Percentiles rank a stretch among this genome's conserved stretches.
Conservation (phyloP, 441 rosid genomes). For the Aleurites moluccanus region DNA sequence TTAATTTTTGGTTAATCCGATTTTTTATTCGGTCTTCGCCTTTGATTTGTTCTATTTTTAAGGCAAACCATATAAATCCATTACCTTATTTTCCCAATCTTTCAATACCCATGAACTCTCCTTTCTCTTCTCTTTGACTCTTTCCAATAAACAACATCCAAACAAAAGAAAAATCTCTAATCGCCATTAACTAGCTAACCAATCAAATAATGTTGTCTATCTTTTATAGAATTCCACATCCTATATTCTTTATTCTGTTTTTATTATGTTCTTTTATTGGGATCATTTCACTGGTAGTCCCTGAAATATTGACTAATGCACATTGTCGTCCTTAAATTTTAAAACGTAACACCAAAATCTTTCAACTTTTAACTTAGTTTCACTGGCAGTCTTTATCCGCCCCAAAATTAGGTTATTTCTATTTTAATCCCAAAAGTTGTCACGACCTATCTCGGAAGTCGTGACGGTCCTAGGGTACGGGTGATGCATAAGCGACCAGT, state of each 20-base stretch:
- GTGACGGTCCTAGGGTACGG: too few relatives aligned
- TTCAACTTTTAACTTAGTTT: too few relatives aligned
- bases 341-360: too few relatives aligned
- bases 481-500: too few relatives aligned
- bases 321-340: too few relatives aligned
- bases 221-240: constrained; percentile 2
- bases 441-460: too few relatives aligned
- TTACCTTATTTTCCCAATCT: constrained; percentile 27
- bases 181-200: constrained; percentile 26
- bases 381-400: too few relatives aligned
- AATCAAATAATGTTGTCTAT: constrained; percentile 21
- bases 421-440: too few relatives aligned
- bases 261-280: constrained; percentile 32
- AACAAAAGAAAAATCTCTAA: constrained; percentile 9
- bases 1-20: too few relatives aligned
- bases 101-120: constrained; percentile 30
- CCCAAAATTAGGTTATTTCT: too few relatives aligned
- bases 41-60: constrained; percentile 1
- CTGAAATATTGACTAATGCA: too few relatives aligned
- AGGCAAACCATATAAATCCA: constrained; percentile 19
- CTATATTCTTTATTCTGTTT: constrained; percentile 21
- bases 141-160: background rate
- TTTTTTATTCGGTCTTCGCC: background rate
- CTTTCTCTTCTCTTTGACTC: background rate
- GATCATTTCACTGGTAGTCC: too few relatives aligned